phyloP scores from a whole-genome alignment of 2,329 filamentous ascomycete genomes.

The Alternaria incomplexa region DNA sequence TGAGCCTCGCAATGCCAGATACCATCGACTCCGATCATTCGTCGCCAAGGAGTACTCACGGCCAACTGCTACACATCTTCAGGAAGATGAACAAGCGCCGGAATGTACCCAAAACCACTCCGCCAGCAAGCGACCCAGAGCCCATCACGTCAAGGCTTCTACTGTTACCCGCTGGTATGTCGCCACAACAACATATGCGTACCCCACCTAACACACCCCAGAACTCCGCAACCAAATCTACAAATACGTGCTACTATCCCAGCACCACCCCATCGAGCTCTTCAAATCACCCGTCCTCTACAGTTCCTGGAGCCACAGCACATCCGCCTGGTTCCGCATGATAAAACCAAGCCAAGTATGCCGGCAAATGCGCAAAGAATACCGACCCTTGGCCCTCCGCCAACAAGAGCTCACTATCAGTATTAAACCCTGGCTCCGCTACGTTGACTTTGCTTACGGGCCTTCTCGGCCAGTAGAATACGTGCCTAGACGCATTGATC shows the following conservation, averaged over 20 bases:
- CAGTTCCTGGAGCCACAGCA: not conserved
- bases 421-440: not conserved
- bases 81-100: not conserved
- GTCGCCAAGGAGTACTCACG: not conserved
- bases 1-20: not conserved
- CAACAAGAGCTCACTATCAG: not conserved
- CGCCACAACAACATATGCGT: not conserved
- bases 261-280: not conserved
- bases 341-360: not conserved
- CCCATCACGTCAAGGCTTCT: not conserved
- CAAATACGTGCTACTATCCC: not conserved
- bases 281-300: not conserved
- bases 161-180: not conserved
- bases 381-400: not conserved
- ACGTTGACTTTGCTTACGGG: not conserved
- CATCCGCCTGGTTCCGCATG: not conserved
- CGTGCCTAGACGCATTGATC: not conserved
- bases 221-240: not conserved
- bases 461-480: accelerated
- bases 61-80: not conserved
- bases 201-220: not conserved
- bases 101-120: accelerated
- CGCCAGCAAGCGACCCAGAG: not conserved
- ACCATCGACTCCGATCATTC: not conserved
- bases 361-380: not conserved